Evolutionary conservation across 2,329 filamentous ascomycete species (phyloP), one percentile per base, ranked within the genome.

Genomic region (Aspergillus clavatus): DNA sequence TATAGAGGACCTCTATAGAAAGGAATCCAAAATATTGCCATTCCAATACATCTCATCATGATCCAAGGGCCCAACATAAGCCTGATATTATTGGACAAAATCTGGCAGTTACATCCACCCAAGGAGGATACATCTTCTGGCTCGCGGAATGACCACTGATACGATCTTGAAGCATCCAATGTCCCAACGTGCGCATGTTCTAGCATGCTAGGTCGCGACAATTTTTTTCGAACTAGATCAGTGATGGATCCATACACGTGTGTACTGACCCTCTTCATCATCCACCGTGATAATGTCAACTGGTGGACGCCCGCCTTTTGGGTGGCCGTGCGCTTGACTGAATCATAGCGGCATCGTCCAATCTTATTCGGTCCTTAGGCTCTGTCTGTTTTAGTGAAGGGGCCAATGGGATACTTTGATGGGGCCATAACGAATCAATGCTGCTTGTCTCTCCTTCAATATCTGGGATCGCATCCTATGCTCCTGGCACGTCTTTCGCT

Each of bases 211-310:
- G 21, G 11, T 54, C 26, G 3, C 50, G 1, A 60, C 57, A 1
- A n/a, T n/a, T n/a, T n/a, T n/a, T n/a, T n/a, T n/a, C n/a, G n/a
- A n/a, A n/a, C n/a, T n/a, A n/a, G n/a, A n/a, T n/a, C n/a, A n/a
- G n/a, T n/a, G n/a, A n/a, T n/a, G n/a, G n/a, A n/a, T n/a, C n/a
- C n/a, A n/a, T n/a, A n/a, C n/a, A n/a, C n/a, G n/a, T n/a, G n/a
- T n/a, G n/a, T n/a, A n/a, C n/a, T 60, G 14, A 56, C 50, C 0
- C 36, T 60, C 1, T 57, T 59, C n/a, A 44, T 60, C 7, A 52
- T 60, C 26, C n/a, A n/a, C n/a, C n/a, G n/a, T n/a, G n/a, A n/a
- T n/a, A n/a, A n/a, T n/a, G n/a, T n/a, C n/a, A n/a, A n/a, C n/a
- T n/a, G 38, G 46, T 2, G 21, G 21, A 11, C 56, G 45, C n/a